Evolutionary conservation across 2,329 filamentous ascomycete genomes (phyloP).

Genomic region (Nigrograna mackinnonii): DNA sequence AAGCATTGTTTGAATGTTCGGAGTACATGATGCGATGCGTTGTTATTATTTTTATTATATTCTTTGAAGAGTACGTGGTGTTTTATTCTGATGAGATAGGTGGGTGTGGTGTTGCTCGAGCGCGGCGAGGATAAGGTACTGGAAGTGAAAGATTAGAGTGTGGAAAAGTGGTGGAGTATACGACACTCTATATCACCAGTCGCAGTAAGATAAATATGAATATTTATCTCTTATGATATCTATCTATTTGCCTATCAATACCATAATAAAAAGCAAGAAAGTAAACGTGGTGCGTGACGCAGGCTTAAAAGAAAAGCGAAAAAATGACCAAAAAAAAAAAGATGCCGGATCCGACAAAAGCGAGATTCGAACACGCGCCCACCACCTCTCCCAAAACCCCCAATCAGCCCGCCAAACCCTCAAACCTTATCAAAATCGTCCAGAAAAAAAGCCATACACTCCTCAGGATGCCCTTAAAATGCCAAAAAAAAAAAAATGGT

Average conservation of each 20-base stretch:
- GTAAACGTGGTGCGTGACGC: not conserved
- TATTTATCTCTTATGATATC: too few relatives aligned
- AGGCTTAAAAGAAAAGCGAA: not conserved
- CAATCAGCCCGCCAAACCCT: not conserved
- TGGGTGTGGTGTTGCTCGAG: not conserved
- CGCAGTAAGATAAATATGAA: not conserved
- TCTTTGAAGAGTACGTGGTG: too few relatives aligned
- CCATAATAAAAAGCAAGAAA: not conserved
- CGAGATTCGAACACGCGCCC: not conserved
- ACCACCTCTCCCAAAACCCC: not conserved
- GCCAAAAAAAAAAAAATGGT: slow-evolving; percentile 33
- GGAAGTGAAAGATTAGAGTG: not conserved
- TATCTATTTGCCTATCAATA: too few relatives aligned
- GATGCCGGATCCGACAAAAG: too few relatives aligned
- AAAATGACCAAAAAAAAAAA: not conserved
- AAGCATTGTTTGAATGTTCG: too few relatives aligned
- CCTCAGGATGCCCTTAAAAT: too few relatives aligned
- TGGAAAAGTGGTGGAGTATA: not conserved
- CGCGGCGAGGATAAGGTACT: not conserved
- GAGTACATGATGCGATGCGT: too few relatives aligned
- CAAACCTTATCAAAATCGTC: not conserved
- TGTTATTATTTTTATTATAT: too few relatives aligned
- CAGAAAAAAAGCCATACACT: not conserved
- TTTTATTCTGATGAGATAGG: not conserved
- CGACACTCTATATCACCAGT: not conserved